phyloP scores from a whole-genome alignment of 2,329 filamentous ascomycete genomes.

The Cladosporium phlei region DNA sequence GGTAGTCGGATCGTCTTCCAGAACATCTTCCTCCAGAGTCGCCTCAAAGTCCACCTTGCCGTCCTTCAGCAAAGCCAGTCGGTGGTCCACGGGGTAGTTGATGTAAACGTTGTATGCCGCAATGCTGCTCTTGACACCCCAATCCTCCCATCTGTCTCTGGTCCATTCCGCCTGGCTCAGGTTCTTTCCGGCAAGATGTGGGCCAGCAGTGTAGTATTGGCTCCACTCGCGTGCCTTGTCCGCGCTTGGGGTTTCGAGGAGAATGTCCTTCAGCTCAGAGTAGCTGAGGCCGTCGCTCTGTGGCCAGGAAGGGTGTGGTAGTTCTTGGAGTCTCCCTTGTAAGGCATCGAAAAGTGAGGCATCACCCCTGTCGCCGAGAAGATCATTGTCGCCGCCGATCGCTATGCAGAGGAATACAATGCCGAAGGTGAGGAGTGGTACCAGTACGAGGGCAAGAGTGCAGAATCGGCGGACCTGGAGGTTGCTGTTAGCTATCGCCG shows the following conservation, averaged over 20 bases:
- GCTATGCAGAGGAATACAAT: constrained; percentile 37
- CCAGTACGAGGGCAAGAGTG: constrained; percentile 48
- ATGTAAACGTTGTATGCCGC: constrained; percentile 49
- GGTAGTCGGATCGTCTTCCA: constrained; percentile 78
- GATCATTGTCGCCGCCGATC: constrained; percentile 30
- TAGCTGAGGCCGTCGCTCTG: constrained; percentile 46
- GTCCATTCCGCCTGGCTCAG: constrained; percentile 50
- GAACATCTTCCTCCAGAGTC: constrained; percentile 73
- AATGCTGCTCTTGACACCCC: constrained; percentile 43
- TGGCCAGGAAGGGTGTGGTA: constrained; percentile 37
- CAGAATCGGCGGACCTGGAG: constrained; percentile 59
- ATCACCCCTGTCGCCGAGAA: constrained; percentile 32
- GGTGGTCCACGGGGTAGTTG: constrained; percentile 47
- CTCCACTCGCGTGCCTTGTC: constrained; percentile 48
- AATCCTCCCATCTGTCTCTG: constrained; percentile 45
- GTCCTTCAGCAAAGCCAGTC: constrained; percentile 41
- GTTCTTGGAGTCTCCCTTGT: constrained; percentile 17
- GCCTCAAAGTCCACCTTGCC: constrained; percentile 46
- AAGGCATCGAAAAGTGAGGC: neutral
- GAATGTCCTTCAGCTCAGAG: constrained; percentile 51
- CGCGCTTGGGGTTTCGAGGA: constrained; percentile 51
- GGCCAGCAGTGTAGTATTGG: constrained; percentile 47
- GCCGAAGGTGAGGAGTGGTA: constrained; percentile 36
- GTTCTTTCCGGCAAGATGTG: constrained; percentile 50
- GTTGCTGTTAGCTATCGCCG: neutral